Percentiles rank a stretch among this genome's conserved stretches.
Evolutionary conservation across 2,329 filamentous ascomycete species (phyloP).

Genomic region (Diaporthe caulivora): DNA sequence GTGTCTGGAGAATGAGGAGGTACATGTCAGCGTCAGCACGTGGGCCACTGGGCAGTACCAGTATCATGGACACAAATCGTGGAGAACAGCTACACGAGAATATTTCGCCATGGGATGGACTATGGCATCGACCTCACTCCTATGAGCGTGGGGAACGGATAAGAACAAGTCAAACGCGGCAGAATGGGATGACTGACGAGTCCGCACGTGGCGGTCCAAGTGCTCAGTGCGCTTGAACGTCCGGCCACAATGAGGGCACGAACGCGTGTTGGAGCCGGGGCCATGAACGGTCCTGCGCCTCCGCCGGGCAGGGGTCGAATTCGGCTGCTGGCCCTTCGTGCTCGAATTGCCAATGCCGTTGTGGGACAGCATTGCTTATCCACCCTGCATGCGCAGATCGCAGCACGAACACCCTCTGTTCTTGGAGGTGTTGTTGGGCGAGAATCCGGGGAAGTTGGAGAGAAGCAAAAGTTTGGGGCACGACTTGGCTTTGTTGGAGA

Average conservation of each 20-base stretch:
- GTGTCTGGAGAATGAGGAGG: conserved; percentile 51
- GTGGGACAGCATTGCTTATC: conserved; percentile 22
- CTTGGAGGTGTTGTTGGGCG: conserved; percentile 12
- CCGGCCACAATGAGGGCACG: conserved; percentile 57
- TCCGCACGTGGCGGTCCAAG: conserved; percentile 59
- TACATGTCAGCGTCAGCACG: not conserved
- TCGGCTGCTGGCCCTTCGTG: conserved; percentile 14
- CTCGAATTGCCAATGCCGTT: not conserved
- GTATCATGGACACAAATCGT: not conserved
- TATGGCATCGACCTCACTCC: not conserved
- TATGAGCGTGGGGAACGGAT: not conserved
- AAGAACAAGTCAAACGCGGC: not conserved
- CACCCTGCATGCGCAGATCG: not conserved
- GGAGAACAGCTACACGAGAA: not conserved
- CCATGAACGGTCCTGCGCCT: conserved; percentile 34
- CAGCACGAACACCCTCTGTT: not conserved
- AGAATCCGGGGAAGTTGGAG: conserved; percentile 29
- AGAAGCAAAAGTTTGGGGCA: not conserved
- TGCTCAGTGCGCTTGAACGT: conserved; percentile 61
- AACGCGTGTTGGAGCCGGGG: conserved; percentile 41
- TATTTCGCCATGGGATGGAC: not conserved
- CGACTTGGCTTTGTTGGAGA: conserved; percentile 17
- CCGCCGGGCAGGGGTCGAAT: not conserved
- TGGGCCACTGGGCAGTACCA: not conserved
- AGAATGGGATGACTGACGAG: conserved; percentile 51